Evolutionary conservation across 2,329 filamentous ascomycete species (phyloP).

Genomic region (Cytospora piceicola): DNA sequence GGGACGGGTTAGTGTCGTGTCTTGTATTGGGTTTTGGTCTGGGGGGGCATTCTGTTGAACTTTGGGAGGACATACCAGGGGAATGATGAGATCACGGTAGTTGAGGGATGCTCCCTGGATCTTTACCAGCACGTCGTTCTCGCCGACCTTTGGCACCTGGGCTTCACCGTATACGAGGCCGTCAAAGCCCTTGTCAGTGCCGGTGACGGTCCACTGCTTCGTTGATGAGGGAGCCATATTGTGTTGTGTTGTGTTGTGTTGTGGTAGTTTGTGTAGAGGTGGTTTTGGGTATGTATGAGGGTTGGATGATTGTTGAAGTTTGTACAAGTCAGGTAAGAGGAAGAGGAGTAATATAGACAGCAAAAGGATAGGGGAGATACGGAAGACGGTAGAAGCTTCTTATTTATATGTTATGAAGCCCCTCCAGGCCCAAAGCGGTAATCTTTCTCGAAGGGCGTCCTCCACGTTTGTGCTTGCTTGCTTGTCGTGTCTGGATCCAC

Average conservation of each 20-base stretch:
- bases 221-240: slow-evolving; percentile 45
- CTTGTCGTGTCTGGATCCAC: slow-evolving; percentile 9
- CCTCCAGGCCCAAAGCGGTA: slow-evolving; percentile 17
- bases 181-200: slow-evolving; percentile 60
- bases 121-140: slow-evolving; percentile 74
- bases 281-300: too few species aligned
- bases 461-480: slow-evolving; percentile 2
- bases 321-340: background rate
- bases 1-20: slow-evolving; percentile 13
- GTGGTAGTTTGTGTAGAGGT: background rate
- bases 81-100: slow-evolving; percentile 58
- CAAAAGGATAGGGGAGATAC: background rate
- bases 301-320: too few species aligned
- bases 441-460: slow-evolving; percentile 22
- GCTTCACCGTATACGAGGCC: slow-evolving; percentile 59
- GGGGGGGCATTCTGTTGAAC: too few species aligned
- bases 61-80: slow-evolving; percentile 41
- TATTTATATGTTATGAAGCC: background rate
- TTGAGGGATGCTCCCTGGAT: slow-evolving; percentile 58
- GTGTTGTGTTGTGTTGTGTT: background rate
- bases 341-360: background rate
- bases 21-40: too few species aligned
- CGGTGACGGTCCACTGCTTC: slow-evolving; percentile 60
- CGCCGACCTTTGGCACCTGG: slow-evolving; percentile 63
- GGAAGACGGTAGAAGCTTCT: background rate